A percentile compares a stretch with the other conserved stretches of the same genome.
phyloP scores from a whole-genome alignment of 1,284 basidiomycete species.

The Ceratobasidium sp. region DNA sequence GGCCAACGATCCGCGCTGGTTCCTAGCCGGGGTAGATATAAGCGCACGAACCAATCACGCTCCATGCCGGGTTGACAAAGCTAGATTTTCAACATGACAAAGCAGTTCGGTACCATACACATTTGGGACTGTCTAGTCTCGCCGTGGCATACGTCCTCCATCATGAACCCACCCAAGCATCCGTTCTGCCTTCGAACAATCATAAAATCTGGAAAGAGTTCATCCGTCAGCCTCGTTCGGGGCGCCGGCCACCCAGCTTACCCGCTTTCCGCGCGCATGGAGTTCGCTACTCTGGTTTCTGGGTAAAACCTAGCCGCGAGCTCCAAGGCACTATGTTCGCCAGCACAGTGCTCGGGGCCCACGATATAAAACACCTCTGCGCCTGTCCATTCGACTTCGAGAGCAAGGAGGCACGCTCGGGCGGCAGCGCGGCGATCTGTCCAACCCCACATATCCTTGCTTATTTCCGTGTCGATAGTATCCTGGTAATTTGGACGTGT shows the following conservation, averaged over 20 bases:
- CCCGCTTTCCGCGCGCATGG: conserved; percentile 31
- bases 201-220: conserved; percentile 46
- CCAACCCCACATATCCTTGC: conserved; percentile 49
- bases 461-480: conserved; percentile 14
- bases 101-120: neutral
- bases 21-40: neutral
- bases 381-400: conserved; percentile 47
- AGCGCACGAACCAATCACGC: neutral
- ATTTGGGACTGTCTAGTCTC: too few species aligned
- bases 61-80: neutral
- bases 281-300: conserved; percentile 37
- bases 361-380: conserved; percentile 51
- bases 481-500: conserved; percentile 8
- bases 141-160: conserved; percentile 35
- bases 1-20: neutral
- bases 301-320: conserved; percentile 45
- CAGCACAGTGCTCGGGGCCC: conserved; percentile 38
- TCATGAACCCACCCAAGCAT: conserved; percentile 51
- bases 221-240: conserved; percentile 41
- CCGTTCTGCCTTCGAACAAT: conserved; percentile 48
- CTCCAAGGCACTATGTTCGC: conserved; percentile 43
- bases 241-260: neutral
- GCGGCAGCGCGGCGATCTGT: conserved; percentile 45
- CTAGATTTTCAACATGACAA: neutral
- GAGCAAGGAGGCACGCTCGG: conserved; percentile 47